Evolutionary conservation across 1,284 basidiomycete genomes (phyloP), one percentile per base, ranked within the genome.

Genomic region (Trichosporon sp.): DNA sequence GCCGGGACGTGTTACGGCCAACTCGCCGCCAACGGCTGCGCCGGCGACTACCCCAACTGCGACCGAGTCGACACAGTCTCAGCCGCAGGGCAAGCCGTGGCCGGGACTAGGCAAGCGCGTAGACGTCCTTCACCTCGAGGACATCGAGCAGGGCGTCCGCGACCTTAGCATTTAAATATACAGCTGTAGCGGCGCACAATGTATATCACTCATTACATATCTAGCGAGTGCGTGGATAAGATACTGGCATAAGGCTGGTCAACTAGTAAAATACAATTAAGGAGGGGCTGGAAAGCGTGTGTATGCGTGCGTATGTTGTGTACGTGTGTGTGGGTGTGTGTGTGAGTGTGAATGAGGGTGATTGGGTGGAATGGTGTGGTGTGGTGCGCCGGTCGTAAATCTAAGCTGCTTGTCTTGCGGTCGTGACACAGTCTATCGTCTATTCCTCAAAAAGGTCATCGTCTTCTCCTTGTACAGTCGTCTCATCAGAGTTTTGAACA

Each of bases 81-180:
- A 87, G 86, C 54, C 87, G 86, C 64, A 60, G 23, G 74, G 78
- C 11, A 80, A 86, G 59, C 91, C 92, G 2, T 95, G 92, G 92
- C 86, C 88, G 69, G 91, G 89, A 6, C 80, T 95, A 23, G 84
- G 86, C 10, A 69, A 65, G 54, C 44, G 63, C 23, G 69, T 77
- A 7, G 75, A 77, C 32, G 75, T 78, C 13, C 58, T 79, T 25
- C 52, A 21, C 7, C 60, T 79, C 34, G 59, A 16, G 14, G 49
- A 54, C 16, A 54, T 54, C 49, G 49, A 54, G 25, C 40, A 34
- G 57, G 62, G 27, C 49, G 46, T 54, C 14, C 25, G 25, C 13
- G 25, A 54, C n/a, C 49, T 54, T 13, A 54, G 49, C 46, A 27
- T 37, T 10, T 40, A 59, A 14, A 29, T 25, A n/a, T n/a, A n/a